phyloP scores from a whole-genome alignment of 1,139 yeast species.

The Candida sp. region DNA sequence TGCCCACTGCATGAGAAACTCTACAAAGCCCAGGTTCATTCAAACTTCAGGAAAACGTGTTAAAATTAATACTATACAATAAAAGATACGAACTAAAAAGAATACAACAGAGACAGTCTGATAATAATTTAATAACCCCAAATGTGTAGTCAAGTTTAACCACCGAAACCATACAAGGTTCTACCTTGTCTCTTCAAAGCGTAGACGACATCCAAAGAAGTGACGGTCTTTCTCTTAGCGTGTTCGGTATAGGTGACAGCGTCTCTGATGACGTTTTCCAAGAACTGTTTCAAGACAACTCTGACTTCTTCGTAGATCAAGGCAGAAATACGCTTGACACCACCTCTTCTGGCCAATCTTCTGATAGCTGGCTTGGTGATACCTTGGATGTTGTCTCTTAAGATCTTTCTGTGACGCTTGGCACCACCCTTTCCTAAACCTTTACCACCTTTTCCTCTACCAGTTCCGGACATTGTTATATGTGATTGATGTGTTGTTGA shows the following conservation, averaged over 20 bases:
- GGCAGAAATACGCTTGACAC: slow-evolving; percentile 99
- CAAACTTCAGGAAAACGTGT: too few species aligned
- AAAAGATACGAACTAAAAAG: too few species aligned
- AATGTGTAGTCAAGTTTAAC: slow-evolving; percentile 56
- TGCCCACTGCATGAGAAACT: too few species aligned
- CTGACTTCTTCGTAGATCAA: slow-evolving; percentile 99
- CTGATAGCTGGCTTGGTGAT: slow-evolving; percentile 99
- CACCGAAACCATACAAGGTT: slow-evolving; percentile 99
- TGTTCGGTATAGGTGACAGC: slow-evolving; percentile 99
- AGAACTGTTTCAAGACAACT: slow-evolving; percentile 94
- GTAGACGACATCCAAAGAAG: slow-evolving; percentile 98
- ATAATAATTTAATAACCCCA: too few species aligned
- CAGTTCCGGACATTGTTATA: slow-evolving; percentile 41
- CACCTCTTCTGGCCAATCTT: slow-evolving; percentile 99
- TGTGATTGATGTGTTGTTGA: neutral
- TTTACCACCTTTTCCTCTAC: slow-evolving; percentile 99
- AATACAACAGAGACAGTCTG: too few species aligned
- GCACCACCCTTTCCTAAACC: slow-evolving; percentile 99
- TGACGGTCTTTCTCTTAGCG: slow-evolving; percentile 99
- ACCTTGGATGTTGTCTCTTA: slow-evolving; percentile 99
- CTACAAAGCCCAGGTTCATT: too few species aligned
- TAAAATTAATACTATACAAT: too few species aligned
- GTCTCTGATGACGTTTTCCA: slow-evolving; percentile 97
- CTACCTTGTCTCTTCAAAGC: slow-evolving; percentile 99
- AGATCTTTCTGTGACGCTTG: slow-evolving; percentile 99